These are phyloP conservation scores for Podila minutissima DNA, from an alignment of 192 early-diverging fungal genomes.

Conservation along the genomic window DNA sequence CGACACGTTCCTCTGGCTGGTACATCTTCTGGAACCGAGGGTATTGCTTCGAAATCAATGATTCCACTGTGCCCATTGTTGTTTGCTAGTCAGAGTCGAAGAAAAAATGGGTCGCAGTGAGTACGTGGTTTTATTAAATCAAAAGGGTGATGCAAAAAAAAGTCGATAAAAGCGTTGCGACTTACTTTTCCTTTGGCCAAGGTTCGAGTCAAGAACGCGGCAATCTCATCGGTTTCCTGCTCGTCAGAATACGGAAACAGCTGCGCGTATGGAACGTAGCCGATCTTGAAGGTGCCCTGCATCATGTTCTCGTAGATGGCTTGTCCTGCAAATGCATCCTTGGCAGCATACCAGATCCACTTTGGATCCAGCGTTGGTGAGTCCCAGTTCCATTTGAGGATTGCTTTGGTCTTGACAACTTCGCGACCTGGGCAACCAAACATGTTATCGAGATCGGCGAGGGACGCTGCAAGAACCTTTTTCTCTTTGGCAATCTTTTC, in stretches of 20 bases:
- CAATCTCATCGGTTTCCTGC: constrained; percentile 21
- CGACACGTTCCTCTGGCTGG: constrained; percentile 15
- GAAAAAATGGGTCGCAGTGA: neutral
- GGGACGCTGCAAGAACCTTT: constrained; percentile 22
- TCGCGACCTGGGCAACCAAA: constrained; percentile 51
- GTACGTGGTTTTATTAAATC: neutral
- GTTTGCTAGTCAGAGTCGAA: neutral
- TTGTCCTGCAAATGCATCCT: constrained; percentile 41
- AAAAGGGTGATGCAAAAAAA: neutral
- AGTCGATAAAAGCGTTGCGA: neutral
- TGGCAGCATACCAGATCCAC: constrained; percentile 20
- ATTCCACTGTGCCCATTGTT: constrained; percentile 5
- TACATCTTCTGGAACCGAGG: constrained; percentile 33
- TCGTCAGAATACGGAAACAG: constrained; percentile 8
- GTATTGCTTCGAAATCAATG: neutral
- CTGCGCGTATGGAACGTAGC: constrained; percentile 15
- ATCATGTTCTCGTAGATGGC: constrained; percentile 31
- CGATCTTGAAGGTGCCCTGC: constrained; percentile 1
- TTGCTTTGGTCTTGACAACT: constrained; percentile 45
- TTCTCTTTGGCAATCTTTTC: constrained; percentile 33
- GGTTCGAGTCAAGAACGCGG: neutral
- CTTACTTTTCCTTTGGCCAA: constrained; percentile 8
- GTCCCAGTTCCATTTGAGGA: constrained; percentile 55
- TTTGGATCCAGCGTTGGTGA: neutral
- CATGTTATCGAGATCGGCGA: constrained; percentile 46